Evolutionary conservation across 257 asterid genomes (phyloP), one percentile per base, ranked within the genome.

Genomic region (Paraleonurus japonicus): DNA sequence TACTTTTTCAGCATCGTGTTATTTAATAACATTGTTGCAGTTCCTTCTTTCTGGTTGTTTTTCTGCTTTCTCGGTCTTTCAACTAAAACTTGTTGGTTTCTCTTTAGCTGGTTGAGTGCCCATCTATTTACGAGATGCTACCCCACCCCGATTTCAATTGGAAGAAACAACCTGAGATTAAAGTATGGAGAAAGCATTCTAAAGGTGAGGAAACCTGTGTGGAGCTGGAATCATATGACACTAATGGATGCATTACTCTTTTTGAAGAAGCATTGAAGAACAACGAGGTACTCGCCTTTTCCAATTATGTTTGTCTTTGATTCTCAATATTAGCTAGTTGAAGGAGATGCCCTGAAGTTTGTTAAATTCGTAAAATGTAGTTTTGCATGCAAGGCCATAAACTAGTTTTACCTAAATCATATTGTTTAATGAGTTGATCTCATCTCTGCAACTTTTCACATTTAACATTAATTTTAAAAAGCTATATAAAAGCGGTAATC

Each of bases 111-210:
- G 82, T 90, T 35, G 96, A 86, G 82, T 88, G 94, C 76, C 96
- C 97, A 24, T 88, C 97, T 55, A 58, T 90, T 63, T 90, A 90
- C 60, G 96, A 90, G 83, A 86, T 90, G 96, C 61, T 90, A 81
- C 88, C 96, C 32, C 84, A 85, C 78, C 76, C 90, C 12, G 72
- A 81, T 63, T 90, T 90, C 81, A 80, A 85, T 67, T 90, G 96
- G 97, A 82, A 77, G 80, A 88, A 87, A 79, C 76, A 84, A 74
- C 94, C 97, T n/a, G 78, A 84, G 81, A 84, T 90, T 79, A 71
- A 73, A 66, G 95, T 92, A 22, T 92, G 97, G 97, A 75, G 85
- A 74, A 83, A 83, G 73, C 82, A 55, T 67, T 74, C 83, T 22
- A 66, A 84, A 33, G 86, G 84, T 65, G 92, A 78, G 28, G 84